Percentiles rank a stretch among this genome's conserved stretches.
phyloP scores from a whole-genome alignment of 495 filamentous ascomycete genomes.

The Neurospora sp. region DNA sequence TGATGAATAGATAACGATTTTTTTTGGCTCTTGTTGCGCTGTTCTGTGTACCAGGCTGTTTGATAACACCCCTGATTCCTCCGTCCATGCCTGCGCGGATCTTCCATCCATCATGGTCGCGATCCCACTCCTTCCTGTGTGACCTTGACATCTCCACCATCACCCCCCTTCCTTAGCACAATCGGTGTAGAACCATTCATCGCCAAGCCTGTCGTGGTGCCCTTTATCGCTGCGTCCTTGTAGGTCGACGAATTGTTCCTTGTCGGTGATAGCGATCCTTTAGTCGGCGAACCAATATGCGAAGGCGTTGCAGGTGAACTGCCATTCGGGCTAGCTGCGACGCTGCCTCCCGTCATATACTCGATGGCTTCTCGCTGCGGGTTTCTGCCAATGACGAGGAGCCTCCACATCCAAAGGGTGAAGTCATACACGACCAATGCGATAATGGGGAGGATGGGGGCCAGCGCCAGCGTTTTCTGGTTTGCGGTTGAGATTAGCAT shows the following conservation, averaged over 20 bases:
- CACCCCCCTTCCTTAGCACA: not conserved
- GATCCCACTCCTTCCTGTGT: not conserved
- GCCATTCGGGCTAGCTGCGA: not conserved
- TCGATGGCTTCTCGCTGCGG: constrained; percentile 2
- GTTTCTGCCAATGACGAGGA: constrained; percentile 12
- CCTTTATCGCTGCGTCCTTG: not conserved
- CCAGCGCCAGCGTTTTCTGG: constrained; percentile 19
- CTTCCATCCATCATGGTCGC: not conserved
- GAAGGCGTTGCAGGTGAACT: not conserved
- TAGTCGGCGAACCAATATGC: not conserved
- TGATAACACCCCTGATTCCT: not conserved
- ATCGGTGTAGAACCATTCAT: not conserved
- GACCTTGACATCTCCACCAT: not conserved
- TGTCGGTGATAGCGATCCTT: not conserved
- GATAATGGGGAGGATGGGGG: constrained; percentile 19
- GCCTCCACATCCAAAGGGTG: constrained; percentile 34
- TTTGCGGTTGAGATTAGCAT: not conserved
- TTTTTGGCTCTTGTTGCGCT: not conserved
- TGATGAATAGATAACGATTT: not conserved
- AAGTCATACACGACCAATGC: constrained; percentile 33
- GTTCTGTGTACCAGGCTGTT: not conserved
- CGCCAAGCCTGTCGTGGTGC: not conserved
- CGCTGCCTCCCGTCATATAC: constrained; percentile 3
- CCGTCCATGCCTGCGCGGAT: not conserved
- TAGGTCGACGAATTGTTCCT: not conserved